Evolutionary conservation across 192 early-diverging fungal genomes (phyloP), one percentile per base, ranked within the genome.

Genomic region (Jimgerdemannia lactiflua): DNA sequence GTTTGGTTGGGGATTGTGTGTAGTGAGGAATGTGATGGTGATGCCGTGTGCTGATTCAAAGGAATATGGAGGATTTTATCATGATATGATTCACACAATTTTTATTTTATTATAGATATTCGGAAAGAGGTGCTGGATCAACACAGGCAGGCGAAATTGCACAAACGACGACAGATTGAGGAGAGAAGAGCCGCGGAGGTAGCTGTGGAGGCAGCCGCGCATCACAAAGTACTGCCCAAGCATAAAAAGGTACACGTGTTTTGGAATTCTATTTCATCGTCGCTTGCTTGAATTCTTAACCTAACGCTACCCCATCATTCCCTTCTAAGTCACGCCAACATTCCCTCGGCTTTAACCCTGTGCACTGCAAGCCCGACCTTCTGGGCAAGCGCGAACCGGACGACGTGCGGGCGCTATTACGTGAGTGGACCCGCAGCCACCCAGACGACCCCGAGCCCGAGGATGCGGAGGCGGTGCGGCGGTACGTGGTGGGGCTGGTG

Each of bases 391-490:
- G 70, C 6, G 66, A 77, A 42, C 68, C 79, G 18, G 40, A 71
- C 0, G 71, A 73, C n/a, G 71, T 82, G 9, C 72, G 81, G 4
- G 68, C 17, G 3, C 19, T 76, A 14, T 40, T 82, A 64, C 29
- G 29, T 3, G 39, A 67, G 40, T 84, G 83, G 83, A 42, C 77
- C 3, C 17, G 43, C 6, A 49, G 64, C 41, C 78, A 65, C 39
- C 0, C 19, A 10, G 65, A 19, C 3, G 76, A 64, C 3, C 83
- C 83, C 3, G 78, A 78, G 17, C 49, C 64, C 9, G 75, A 81
- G 65, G 80, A 84, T 75, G 80, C 78, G 14, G 67, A 63, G 17
- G 76, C 75, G 14, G 63, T 84, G 41, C 65, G 29, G 4, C 78
- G 71, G 19, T 84, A 74, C 41, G 29, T 84, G 40, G 44, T 74